phyloP scores from a whole-genome alignment of 129 eudicot species.

The Flaveria brownii region DNA sequence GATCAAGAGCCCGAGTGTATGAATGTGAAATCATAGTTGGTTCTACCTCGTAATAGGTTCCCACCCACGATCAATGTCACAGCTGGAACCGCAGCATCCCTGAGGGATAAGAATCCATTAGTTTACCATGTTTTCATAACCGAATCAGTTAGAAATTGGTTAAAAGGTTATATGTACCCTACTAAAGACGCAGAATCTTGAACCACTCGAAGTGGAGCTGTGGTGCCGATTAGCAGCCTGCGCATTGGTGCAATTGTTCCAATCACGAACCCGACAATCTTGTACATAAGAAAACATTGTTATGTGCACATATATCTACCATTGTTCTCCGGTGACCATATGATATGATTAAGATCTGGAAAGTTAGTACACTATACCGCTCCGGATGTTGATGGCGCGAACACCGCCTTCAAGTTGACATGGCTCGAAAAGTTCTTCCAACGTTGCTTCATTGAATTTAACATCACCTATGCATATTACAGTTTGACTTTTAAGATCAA shows the following conservation, averaged over 20 bases:
- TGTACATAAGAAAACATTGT: conserved; percentile 10
- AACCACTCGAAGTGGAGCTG: conserved; percentile 54
- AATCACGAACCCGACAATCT: conserved; percentile 51
- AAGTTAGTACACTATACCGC: conserved; percentile 45
- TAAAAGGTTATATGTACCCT: conserved; percentile 37
- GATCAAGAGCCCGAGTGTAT: not conserved
- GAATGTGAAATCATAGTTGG: conserved; percentile 15
- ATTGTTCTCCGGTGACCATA: not conserved
- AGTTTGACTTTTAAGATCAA: not conserved
- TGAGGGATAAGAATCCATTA: conserved; percentile 8
- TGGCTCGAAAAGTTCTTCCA: conserved; percentile 26
- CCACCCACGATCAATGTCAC: conserved; percentile 80
- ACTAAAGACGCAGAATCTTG: conserved; percentile 41
- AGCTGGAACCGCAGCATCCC: conserved; percentile 78
- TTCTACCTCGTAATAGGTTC: conserved; percentile 71
- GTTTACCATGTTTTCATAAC: not conserved
- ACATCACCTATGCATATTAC: conserved; percentile 23
- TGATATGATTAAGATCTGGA: not conserved
- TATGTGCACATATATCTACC: not conserved
- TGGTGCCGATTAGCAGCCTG: conserved; percentile 45
- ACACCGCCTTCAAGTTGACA: conserved; percentile 52
- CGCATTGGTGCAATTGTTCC: conserved; percentile 46
- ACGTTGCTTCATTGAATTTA: conserved; percentile 27
- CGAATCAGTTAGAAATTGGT: not conserved
- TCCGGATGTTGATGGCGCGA: conserved; percentile 81